Evolutionary conservation across 2,329 filamentous ascomycete species (phyloP).

Genomic region (Cladophialophora chaetospira): DNA sequence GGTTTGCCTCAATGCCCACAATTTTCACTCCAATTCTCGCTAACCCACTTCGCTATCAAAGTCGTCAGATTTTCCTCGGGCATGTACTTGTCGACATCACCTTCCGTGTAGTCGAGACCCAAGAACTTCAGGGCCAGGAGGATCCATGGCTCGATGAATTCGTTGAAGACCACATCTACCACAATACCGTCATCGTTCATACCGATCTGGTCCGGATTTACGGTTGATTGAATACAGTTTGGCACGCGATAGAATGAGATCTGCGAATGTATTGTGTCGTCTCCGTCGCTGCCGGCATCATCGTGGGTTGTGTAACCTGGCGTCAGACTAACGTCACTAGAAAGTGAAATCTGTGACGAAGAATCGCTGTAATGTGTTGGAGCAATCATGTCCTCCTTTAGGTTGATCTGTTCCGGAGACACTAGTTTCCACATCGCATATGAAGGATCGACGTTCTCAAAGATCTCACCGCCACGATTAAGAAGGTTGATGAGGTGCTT

Average conservation of each 20-base stretch:
- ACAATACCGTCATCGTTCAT: slow-evolving; percentile 59
- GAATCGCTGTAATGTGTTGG: neutral
- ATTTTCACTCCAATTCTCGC: slow-evolving; percentile 53
- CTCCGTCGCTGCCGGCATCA: slow-evolving; percentile 78
- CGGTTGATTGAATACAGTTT: slow-evolving; percentile 75
- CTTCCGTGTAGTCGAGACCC: slow-evolving; percentile 52
- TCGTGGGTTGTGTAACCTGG: slow-evolving; percentile 90
- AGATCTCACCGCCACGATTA: slow-evolving; percentile 59
- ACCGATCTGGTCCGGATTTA: slow-evolving; percentile 48
- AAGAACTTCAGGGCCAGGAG: slow-evolving; percentile 70
- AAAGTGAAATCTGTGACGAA: slow-evolving; percentile 38
- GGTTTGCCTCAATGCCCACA: slow-evolving; percentile 17
- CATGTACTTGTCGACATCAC: slow-evolving; percentile 56
- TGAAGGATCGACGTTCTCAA: slow-evolving; percentile 43
- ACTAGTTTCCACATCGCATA: slow-evolving; percentile 37
- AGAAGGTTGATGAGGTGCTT: slow-evolving; percentile 64
- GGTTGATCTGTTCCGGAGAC: slow-evolving; percentile 48
- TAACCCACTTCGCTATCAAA: slow-evolving; percentile 62
- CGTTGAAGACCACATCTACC: slow-evolving; percentile 87
- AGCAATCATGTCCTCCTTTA: slow-evolving; percentile 25
- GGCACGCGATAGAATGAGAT: slow-evolving; percentile 77
- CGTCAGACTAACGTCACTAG: slow-evolving; percentile 42
- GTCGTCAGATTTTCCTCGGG: slow-evolving; percentile 57
- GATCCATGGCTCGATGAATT: slow-evolving; percentile 85
- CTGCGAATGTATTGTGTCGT: slow-evolving; percentile 80